These are phyloP conservation scores for Cryomyces antarcticus DNA, from an alignment of 495 filamentous ascomycete species.

Conservation along the genomic window DNA sequence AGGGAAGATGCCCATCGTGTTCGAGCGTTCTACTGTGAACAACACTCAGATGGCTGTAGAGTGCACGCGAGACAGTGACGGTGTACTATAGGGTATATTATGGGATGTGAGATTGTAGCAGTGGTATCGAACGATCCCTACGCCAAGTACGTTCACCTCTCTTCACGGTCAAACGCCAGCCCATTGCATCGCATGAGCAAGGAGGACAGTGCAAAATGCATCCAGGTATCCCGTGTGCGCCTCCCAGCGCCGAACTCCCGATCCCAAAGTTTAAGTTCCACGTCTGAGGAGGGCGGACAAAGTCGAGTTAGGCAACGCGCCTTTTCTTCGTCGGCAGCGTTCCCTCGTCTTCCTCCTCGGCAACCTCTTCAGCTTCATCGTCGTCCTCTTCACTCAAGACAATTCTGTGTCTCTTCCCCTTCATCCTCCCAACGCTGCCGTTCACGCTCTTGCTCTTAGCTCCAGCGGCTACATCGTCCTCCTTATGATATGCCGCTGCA, in stretches of 20 bases:
- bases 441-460: background rate
- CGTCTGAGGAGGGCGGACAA: background rate
- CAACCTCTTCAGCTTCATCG: background rate
- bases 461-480: background rate
- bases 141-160: too few species aligned
- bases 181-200: background rate
- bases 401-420: background rate
- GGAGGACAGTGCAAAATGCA: background rate
- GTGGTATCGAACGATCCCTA: too few species aligned
- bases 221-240: background rate
- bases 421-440: background rate
- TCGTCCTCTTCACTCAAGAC: background rate
- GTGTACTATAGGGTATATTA: too few species aligned
- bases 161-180: too few species aligned
- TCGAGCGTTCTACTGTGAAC: too few species aligned
- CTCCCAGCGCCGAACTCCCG: background rate
- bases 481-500: background rate
- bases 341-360: background rate
- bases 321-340: background rate
- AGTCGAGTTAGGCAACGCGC: background rate
- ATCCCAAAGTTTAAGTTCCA: too few species aligned
- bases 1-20: too few species aligned
- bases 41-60: too few species aligned
- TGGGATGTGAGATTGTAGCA: too few species aligned
- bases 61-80: too few species aligned